Percentiles rank a stretch among this genome's conserved stretches.
phyloP scores from a whole-genome alignment of 768 basidiomycete genomes.

The Termitomyces sp. region DNA sequence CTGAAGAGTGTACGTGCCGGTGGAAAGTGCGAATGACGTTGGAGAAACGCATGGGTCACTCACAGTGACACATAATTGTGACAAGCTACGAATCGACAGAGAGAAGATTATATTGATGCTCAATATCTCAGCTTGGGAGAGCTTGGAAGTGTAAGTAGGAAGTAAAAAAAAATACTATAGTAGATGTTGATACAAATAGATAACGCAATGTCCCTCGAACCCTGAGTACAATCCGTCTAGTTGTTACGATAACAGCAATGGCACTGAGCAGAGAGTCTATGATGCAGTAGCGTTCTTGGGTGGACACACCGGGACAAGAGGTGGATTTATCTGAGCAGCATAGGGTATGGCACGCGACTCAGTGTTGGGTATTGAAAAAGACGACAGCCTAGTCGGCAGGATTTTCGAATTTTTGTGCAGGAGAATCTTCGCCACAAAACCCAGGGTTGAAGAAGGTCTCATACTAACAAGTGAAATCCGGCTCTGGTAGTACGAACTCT shows the following conservation, averaged over 20 bases:
- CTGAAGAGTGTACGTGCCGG: slow-evolving; percentile 10
- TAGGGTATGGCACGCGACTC: background rate
- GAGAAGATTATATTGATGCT: too few relatives aligned
- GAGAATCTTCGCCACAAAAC: slow-evolving; percentile 7
- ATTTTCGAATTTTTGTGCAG: background rate
- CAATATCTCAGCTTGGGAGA: background rate
- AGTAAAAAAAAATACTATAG: background rate
- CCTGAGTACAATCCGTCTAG: background rate
- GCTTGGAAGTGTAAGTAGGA: background rate
- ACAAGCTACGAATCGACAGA: background rate
- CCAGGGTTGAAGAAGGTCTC: slow-evolving; percentile 15
- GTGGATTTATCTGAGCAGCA: background rate
- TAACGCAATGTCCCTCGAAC: background rate
- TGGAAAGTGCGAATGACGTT: slow-evolving; percentile 10
- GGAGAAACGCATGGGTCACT: slow-evolving; percentile 12
- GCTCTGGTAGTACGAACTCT: slow-evolving; percentile 8
- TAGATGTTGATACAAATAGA: too few relatives aligned
- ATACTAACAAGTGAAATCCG: background rate
- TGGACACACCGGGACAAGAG: background rate
- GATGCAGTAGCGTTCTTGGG: background rate
- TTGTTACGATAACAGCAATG: too few relatives aligned
- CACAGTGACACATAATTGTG: background rate
- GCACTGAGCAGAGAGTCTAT: background rate
- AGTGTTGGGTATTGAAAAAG: background rate
- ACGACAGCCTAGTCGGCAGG: slow-evolving; percentile 6